Evolutionary conservation across 2,329 filamentous ascomycete species (phyloP).

Genomic region (Aspergillus sp.): DNA sequence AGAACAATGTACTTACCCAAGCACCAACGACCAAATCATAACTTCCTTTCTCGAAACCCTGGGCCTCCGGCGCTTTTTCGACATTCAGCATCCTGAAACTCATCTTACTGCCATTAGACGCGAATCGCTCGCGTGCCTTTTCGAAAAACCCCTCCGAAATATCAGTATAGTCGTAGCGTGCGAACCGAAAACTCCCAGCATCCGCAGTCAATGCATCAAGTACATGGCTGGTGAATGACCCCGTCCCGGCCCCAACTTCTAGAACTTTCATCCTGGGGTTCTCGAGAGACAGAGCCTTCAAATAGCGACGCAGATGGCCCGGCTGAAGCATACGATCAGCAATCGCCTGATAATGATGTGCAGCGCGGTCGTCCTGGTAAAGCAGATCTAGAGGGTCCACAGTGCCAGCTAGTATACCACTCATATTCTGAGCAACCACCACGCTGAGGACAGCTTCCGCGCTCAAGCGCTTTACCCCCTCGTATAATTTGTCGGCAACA

Average conservation of each 20-base stretch:
- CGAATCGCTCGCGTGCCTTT: background rate
- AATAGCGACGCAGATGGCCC: too few species aligned
- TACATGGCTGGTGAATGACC: background rate
- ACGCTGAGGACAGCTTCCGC: background rate
- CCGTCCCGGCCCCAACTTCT: slow-evolving; percentile 7
- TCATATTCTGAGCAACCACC: background rate
- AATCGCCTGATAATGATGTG: background rate
- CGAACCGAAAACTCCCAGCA: background rate
- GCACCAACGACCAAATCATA: slow-evolving; percentile 16
- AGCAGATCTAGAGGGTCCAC: background rate
- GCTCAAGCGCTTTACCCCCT: background rate
- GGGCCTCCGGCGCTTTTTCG: slow-evolving; percentile 5
- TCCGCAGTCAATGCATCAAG: background rate
- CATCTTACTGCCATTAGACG: background rate
- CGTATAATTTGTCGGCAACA: background rate
- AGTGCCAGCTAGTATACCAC: background rate
- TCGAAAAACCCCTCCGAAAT: background rate
- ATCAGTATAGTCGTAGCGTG: background rate
- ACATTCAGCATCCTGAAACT: slow-evolving; percentile 6
- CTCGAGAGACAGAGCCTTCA: background rate
- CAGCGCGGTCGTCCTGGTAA: background rate
- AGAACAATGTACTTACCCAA: background rate
- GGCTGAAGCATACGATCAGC: too few species aligned
- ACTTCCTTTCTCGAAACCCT: slow-evolving; percentile 11
- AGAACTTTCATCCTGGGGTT: slow-evolving; percentile 1